Evolutionary conservation across 306 rosid genomes (phyloP).

Genomic region (Cucurbita argyrosperma): DNA sequence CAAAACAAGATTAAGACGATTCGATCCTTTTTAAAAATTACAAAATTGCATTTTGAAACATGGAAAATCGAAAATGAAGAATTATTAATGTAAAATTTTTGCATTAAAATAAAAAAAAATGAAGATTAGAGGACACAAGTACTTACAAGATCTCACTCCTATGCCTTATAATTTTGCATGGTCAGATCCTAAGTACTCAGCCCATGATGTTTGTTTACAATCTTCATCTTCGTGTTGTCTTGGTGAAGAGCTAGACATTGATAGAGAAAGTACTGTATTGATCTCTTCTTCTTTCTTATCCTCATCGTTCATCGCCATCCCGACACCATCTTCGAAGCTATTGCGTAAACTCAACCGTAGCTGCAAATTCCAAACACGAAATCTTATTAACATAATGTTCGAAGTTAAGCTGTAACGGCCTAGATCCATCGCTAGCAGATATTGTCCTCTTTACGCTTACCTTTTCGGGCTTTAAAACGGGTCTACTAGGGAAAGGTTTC

Average conservation of each 20-base stretch:
- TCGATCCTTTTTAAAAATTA: too few species aligned
- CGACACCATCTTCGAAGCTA: slow-evolving; percentile 9
- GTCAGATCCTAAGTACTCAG: slow-evolving; percentile 53
- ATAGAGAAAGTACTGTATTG: slow-evolving; percentile 38
- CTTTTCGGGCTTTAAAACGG: too few species aligned
- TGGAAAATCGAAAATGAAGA: background rate
- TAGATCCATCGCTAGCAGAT: too few species aligned
- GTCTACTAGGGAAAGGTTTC: too few species aligned
- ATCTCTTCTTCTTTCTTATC: slow-evolving; percentile 13
- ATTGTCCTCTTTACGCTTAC: too few species aligned
- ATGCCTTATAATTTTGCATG: slow-evolving; percentile 15
- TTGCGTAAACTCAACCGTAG: slow-evolving; percentile 34
- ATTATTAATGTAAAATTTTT: background rate
- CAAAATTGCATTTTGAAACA: too few species aligned
- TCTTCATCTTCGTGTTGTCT: slow-evolving; percentile 3
- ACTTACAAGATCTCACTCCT: slow-evolving; percentile 56
- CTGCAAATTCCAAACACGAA: slow-evolving; percentile 12
- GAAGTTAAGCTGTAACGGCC: too few species aligned
- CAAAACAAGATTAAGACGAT: too few species aligned
- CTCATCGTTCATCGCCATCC: background rate
- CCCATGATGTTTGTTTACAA: slow-evolving; percentile 12
- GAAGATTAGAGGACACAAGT: slow-evolving; percentile 21
- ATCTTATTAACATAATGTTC: background rate
- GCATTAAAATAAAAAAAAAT: background rate
- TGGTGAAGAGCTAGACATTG: slow-evolving; percentile 25